Base-by-base conservation (phyloP, 305 asterid species). In the Fraxinus nigra region DNA sequence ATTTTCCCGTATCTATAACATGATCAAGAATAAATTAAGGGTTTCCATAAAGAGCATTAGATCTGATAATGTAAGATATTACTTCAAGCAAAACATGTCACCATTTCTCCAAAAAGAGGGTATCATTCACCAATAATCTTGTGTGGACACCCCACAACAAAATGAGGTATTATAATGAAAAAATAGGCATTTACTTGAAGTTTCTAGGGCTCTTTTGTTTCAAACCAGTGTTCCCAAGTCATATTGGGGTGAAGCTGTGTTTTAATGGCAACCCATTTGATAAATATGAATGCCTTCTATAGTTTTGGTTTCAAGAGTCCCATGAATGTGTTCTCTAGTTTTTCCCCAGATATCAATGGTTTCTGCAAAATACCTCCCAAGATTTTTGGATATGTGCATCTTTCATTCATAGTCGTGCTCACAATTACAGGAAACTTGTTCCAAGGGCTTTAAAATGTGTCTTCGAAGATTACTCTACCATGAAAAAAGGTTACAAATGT, bases 91-190 rank as follows among this genome's bases (percentile, higher is more conserved):
- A 61, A 13, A 20, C 1, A 28, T 30, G 5, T 14, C 32, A 3
- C 24, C 20, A 0, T 32, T 38, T 70, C 16, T 51, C 8, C 8
- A 72, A 34, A 10, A 77, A 77, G 8, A 40, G 30, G 46, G 72
- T 2, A 28, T 77, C 9, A n/a, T 56, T 24, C 79, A 54, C 72
- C 33, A 73, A 9, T 48, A 73, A 16, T 80, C 83, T 18, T 80
- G 79, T 56, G 3, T 40, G 14, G 2, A 32, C 10, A 43, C 78
- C 24, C 76, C 16, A 5, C 76, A 79, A 79, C 82, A 79, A 34
- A 79, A 79, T 26, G 46, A 26, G 8, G 24, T 65, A 7, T 32
- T 20, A 1, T 11, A 82, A 67, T 4, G 75, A 4, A 22, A 76
- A 79, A 61, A 75, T 28, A 6, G 63, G 0, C 80, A 75, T 34